Evolutionary conservation across 2,329 filamentous ascomycete species (phyloP).

Genomic region (Helminthosporium solani): DNA sequence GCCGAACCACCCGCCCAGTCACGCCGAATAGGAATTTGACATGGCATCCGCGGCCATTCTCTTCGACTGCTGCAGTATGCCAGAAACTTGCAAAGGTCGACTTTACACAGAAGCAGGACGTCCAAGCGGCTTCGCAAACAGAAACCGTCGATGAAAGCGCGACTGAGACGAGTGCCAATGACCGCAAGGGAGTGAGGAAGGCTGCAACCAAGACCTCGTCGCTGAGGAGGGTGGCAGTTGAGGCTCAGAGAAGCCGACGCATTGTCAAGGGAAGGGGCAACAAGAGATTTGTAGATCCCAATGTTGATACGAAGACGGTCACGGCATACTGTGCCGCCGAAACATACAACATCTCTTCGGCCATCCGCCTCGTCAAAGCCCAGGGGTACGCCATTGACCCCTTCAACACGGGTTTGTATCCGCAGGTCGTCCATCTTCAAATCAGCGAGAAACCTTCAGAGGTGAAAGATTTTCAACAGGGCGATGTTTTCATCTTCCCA

Average conservation of each 20-base stretch:
- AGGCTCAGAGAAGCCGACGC: slow-evolving; percentile 67
- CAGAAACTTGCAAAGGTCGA: slow-evolving; percentile 23
- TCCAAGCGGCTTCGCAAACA: slow-evolving; percentile 5
- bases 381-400: slow-evolving; percentile 65
- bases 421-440: slow-evolving; percentile 64
- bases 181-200: slow-evolving; percentile 30
- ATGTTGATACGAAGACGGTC: slow-evolving; percentile 53
- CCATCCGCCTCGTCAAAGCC: slow-evolving; percentile 57
- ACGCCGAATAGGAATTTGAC: not conserved
- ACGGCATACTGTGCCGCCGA: slow-evolving; percentile 70
- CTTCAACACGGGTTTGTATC: slow-evolving; percentile 60
- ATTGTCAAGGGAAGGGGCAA: slow-evolving; percentile 52
- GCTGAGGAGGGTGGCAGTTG: slow-evolving; percentile 79
- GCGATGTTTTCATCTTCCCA: slow-evolving; percentile 94
- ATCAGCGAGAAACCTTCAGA: slow-evolving; percentile 42
- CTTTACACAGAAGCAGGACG: slow-evolving; percentile 24
- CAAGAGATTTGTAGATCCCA: slow-evolving; percentile 48
- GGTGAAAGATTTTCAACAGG: slow-evolving; percentile 54
- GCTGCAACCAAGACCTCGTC: slow-evolving; percentile 54
- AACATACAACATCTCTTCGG: slow-evolving; percentile 61
- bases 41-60: slow-evolving; percentile 17
- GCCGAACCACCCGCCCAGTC: slow-evolving; percentile 7
- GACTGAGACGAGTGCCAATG: slow-evolving; percentile 12
- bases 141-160: slow-evolving; percentile 10
- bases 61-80: slow-evolving; percentile 10